A percentile compares a stretch with the other conserved stretches of the same genome.
These are phyloP conservation scores for Musa troglodytarum DNA, from an alignment of 176 grass and related monocot species.

Conservation along the genomic window DNA sequence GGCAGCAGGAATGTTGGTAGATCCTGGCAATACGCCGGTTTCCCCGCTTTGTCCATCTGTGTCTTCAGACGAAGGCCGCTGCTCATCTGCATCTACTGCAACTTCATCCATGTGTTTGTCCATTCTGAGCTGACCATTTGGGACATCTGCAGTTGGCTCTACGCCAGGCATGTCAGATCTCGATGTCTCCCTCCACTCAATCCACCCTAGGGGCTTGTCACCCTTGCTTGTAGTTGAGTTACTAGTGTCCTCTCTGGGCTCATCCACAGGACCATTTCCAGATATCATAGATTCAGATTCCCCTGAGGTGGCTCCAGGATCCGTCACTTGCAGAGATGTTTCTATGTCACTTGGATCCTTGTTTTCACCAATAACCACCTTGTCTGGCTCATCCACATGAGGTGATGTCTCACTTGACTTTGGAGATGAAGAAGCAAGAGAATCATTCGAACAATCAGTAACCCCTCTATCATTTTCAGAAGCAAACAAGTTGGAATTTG, in stretches of 20 bases:
- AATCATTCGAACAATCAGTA: constrained; percentile 43
- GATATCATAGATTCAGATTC: background rate
- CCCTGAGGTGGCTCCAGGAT: background rate
- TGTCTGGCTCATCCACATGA: constrained; percentile 31
- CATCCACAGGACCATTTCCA: constrained; percentile 14
- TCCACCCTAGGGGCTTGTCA: constrained; percentile 7
- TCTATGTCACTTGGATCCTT: constrained; percentile 28
- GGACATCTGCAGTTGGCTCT: background rate
- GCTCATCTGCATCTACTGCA: background rate
- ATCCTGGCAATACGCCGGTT: background rate
- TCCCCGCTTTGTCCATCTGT: background rate
- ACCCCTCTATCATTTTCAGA: constrained; percentile 83
- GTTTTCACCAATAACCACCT: constrained; percentile 15
- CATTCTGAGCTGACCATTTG: constrained; percentile 5
- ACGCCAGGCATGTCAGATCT: background rate
- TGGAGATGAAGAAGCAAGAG: constrained; percentile 55
- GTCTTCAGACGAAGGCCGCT: background rate
- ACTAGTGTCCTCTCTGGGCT: background rate
- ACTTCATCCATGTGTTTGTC: constrained; percentile 1
- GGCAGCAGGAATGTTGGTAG: background rate
- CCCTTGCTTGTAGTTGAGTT: background rate
- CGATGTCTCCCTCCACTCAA: constrained; percentile 16
- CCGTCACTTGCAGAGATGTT: constrained; percentile 2
- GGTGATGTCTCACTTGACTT: constrained; percentile 45
- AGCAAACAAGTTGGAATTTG: constrained; percentile 98